Conservation (phyloP, 106 monocot species). For the Chionographis japonica region DNA sequence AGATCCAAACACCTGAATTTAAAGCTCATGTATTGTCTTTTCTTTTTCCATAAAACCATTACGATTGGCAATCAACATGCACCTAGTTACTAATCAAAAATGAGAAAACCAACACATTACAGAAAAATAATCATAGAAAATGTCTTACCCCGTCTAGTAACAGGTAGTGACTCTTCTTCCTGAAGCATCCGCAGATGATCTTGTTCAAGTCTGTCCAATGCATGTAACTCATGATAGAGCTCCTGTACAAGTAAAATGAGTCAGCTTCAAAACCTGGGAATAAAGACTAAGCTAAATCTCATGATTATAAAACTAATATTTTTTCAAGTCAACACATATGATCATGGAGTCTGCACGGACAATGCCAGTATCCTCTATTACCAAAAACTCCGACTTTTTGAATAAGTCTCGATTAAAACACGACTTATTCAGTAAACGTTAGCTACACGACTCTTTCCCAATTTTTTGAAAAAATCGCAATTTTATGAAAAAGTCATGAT, state of each 20-base stretch:
- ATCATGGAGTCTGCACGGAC: too few species aligned
- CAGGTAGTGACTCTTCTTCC: conserved; percentile 50
- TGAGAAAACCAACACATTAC: background rate
- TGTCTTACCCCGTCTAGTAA: conserved; percentile 42
- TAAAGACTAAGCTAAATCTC: too few species aligned
- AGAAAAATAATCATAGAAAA: background rate
- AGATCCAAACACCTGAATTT: background rate
- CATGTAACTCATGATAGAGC: conserved; percentile 79
- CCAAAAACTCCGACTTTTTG: too few species aligned
- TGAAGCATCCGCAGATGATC: conserved; percentile 58
- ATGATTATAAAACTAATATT: too few species aligned
- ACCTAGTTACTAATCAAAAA: background rate
- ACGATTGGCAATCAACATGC: background rate
- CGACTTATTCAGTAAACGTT: too few species aligned
- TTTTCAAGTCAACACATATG: too few species aligned
- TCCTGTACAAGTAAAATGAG: conserved; percentile 45
- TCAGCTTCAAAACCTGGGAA: background rate
- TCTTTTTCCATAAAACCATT: background rate
- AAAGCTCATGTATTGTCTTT: too few species aligned
- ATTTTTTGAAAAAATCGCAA: too few species aligned
- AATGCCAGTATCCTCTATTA: too few species aligned
- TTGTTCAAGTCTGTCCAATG: conserved; percentile 70
- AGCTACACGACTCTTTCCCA: too few species aligned
- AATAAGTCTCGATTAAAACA: too few species aligned
- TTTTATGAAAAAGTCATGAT: too few species aligned